Base-by-base conservation (phyloP, 306 rosid species). In the Vachellia pachyceras region DNA sequence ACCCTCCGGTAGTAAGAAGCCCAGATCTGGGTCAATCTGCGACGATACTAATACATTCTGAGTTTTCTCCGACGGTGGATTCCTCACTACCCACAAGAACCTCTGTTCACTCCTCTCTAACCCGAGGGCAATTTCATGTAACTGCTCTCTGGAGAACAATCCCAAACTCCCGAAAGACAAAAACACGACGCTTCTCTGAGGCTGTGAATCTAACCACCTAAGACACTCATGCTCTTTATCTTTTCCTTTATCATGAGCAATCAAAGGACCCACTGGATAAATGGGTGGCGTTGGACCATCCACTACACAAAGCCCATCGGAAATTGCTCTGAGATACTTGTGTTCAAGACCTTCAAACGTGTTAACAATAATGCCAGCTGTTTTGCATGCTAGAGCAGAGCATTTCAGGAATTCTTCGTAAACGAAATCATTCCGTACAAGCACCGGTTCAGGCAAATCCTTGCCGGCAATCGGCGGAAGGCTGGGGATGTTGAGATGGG, bases 91-190 rank as follows among this genome's bases (percentile, higher is more conserved):
- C 68, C 68, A 61, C 68, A 61, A 12, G n/a, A 61, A 61, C 29
- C n/a, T 61, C 5, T 29, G 39, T 0, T 40, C 68, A 61, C 68
- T 61, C 17, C 15, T 61, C 68, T 61, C 68, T 29, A 61, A 29
- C 3, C 68, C 68, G 2, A 10, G 5, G 5, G 41, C 68, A 29
- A 61, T 61, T 13, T 61, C 40, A 29, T 3, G 18, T 61, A 61
- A 29, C 5, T 61, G 68, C 40, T 61, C 68, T 41, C 4, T 68
- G 0, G 90, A 77, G 36, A 91, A 89, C 61, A 80, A 15, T 7
- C 93, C 92, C 39, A 83, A 50, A 76, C 92, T 91, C 40, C 96
- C 96, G 10, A 91, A 89, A 64, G 90, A 83, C 6, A 91, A 50
- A 37, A 77, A 91, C 63, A 88, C 90, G 0, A 91, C 92, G 47